These are phyloP conservation scores for Dissophora ornata DNA, from an alignment of 192 early-diverging fungal genomes.

Conservation along the genomic window DNA sequence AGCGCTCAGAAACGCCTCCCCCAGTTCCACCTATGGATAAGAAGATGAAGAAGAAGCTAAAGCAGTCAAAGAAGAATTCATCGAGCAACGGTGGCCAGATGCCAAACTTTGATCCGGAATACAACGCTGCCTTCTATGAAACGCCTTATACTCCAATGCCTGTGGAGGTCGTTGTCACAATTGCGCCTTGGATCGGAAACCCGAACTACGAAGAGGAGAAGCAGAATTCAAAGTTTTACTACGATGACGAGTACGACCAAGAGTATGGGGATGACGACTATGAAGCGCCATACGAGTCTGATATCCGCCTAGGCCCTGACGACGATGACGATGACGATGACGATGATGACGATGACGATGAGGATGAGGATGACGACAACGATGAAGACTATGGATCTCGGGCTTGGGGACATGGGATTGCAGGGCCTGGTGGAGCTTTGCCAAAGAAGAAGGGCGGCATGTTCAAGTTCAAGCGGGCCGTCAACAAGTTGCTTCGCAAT, in stretches of 20 bases:
- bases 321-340: constrained; percentile 39
- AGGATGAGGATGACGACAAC: constrained; percentile 40
- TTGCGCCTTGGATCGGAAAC: constrained; percentile 51
- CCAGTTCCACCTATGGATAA: constrained; percentile 23
- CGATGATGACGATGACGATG: constrained; percentile 40
- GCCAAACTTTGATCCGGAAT: constrained; percentile 44
- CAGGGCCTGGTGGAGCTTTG: constrained; percentile 27
- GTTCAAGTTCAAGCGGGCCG: constrained; percentile 52
- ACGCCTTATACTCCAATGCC: constrained; percentile 50
- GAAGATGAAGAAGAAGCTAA: constrained; percentile 43
- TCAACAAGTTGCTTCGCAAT: constrained; percentile 41
- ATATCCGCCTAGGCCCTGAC: constrained; percentile 46
- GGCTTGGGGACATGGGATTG: constrained; percentile 45
- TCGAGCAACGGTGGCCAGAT: constrained; percentile 11
- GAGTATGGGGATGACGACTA: constrained; percentile 43
- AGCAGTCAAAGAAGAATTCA: constrained; percentile 28
- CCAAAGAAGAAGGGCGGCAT: constrained; percentile 52
- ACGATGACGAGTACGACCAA: constrained; percentile 33
- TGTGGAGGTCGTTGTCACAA: constrained; percentile 36
- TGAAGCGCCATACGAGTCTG: constrained; percentile 35
- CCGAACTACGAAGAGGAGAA: constrained; percentile 52
- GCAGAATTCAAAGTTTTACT: constrained; percentile 50
- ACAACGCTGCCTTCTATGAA: constrained; percentile 38
- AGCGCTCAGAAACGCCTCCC: constrained; percentile 37
- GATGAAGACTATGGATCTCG: constrained; percentile 30